A percentile compares a stretch with the other conserved stretches of the same genome.
phyloP scores from a whole-genome alignment of 495 filamentous ascomycete genomes.

The Lasiosphaeria ovina region DNA sequence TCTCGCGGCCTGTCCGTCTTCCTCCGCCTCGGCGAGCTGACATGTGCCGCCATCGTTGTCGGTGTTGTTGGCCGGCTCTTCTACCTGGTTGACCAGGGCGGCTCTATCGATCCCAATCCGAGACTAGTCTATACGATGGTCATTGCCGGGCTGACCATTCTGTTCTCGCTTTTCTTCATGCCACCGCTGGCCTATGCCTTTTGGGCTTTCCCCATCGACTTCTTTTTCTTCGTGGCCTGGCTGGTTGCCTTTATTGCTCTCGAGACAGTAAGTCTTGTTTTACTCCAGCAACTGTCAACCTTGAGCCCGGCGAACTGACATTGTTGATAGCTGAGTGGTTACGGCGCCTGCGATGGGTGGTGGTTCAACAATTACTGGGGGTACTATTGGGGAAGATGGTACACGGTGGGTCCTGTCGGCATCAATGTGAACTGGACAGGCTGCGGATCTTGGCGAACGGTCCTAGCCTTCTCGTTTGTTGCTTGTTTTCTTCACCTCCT shows the following conservation, averaged over 20 bases:
- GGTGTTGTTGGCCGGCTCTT: slow-evolving; percentile 20
- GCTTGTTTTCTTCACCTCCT: slow-evolving; percentile 13
- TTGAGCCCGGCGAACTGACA: not conserved
- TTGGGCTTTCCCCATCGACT: slow-evolving; percentile 21
- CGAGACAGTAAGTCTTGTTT: slow-evolving; percentile 18
- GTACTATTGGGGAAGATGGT: slow-evolving; percentile 27
- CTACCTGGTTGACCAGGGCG: slow-evolving; percentile 16
- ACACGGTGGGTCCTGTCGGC: slow-evolving; percentile 10
- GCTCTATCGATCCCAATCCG: slow-evolving; percentile 13
- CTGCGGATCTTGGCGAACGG: slow-evolving; percentile 21
- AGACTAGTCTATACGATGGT: slow-evolving; percentile 19
- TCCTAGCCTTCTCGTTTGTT: slow-evolving; percentile 26
- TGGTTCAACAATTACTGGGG: slow-evolving; percentile 25
- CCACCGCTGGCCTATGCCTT: slow-evolving; percentile 17
- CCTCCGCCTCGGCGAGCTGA: slow-evolving; percentile 19
- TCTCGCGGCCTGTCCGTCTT: slow-evolving; percentile 17
- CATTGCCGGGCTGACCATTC: slow-evolving; percentile 18
- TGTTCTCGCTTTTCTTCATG: slow-evolving; percentile 20
- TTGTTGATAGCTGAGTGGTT: slow-evolving; percentile 15
- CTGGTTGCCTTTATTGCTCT: slow-evolving; percentile 18
- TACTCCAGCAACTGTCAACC: not conserved
- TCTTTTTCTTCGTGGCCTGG: slow-evolving; percentile 21
- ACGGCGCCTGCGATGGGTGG: slow-evolving; percentile 9
- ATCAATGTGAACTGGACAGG: slow-evolving; percentile 21
- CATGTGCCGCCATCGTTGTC: slow-evolving; percentile 23